Conservation (phyloP, 495 filamentous ascomycete genomes). For the Chaetomidium leptoderma region DNA sequence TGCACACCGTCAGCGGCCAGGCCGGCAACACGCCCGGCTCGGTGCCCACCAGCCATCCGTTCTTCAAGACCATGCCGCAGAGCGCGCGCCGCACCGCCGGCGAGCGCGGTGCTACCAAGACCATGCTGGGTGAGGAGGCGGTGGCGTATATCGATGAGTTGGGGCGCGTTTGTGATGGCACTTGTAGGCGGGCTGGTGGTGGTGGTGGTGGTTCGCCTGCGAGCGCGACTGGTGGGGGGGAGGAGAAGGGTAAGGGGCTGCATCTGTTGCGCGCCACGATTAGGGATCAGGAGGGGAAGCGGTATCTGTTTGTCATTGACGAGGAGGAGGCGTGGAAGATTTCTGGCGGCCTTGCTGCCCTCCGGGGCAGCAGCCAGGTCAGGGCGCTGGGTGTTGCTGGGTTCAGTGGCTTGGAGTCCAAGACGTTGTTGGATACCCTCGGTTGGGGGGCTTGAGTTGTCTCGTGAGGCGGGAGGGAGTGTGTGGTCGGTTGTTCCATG, state of each 20-base stretch:
- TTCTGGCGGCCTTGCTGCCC: constrained; percentile 67
- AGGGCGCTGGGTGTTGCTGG: constrained; percentile 61
- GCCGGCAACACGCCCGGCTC: constrained; percentile 31
- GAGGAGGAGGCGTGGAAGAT: constrained; percentile 94
- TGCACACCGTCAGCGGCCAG: constrained; percentile 42
- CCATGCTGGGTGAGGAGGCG: constrained; percentile 56
- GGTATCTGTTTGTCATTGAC: constrained; percentile 75
- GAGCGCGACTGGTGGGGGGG: constrained; percentile 40
- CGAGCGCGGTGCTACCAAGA: constrained; percentile 45
- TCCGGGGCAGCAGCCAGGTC: constrained; percentile 67
- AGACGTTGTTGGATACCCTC: constrained; percentile 55
- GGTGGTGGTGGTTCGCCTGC: constrained; percentile 33
- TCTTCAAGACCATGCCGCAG: constrained; percentile 36
- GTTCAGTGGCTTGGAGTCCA: constrained; percentile 57
- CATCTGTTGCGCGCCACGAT: constrained; percentile 80
- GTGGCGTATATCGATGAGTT: constrained; percentile 56
- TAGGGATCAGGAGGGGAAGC: constrained; percentile 76
- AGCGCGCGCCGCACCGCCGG: constrained; percentile 36
- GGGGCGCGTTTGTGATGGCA: constrained; percentile 58
- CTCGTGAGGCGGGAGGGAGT: background rate
- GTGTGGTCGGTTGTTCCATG: too few species aligned
- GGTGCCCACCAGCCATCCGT: constrained; percentile 37
- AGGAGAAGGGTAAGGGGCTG: constrained; percentile 50
- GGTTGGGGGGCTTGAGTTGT: constrained; percentile 44
- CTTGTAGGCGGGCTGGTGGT: constrained; percentile 46